These are phyloP conservation scores for Coriolopsis trogii DNA, from an alignment of 1,284 basidiomycete genomes.

Conservation along the genomic window DNA sequence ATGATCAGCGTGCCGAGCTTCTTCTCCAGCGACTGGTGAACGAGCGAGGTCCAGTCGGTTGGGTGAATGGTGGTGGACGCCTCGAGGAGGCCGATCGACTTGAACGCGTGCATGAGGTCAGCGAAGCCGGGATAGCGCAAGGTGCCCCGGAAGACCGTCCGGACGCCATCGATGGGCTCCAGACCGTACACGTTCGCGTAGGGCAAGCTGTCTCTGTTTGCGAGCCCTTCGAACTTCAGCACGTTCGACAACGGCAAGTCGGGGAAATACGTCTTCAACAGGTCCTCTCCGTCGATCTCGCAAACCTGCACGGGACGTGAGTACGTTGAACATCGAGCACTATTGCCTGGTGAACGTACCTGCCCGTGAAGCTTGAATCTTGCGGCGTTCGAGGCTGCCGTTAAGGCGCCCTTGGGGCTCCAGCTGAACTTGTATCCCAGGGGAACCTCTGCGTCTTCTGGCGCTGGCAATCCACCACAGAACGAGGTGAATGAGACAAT, in stretches of 20 bases:
- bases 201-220: slow-evolving; percentile 85
- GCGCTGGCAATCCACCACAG: slow-evolving; percentile 91
- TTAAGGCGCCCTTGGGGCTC: slow-evolving; percentile 88
- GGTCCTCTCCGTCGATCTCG: slow-evolving; percentile 54
- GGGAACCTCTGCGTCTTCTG: slow-evolving; percentile 67
- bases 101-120: slow-evolving; percentile 75
- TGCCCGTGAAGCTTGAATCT: slow-evolving; percentile 64
- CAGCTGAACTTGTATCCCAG: slow-evolving; percentile 96
- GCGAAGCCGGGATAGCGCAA: slow-evolving; percentile 91
- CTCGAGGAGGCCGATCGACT: slow-evolving; percentile 74
- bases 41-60: slow-evolving; percentile 48
- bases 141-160: slow-evolving; percentile 85
- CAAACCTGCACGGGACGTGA: slow-evolving; percentile 42
- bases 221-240: slow-evolving; percentile 82
- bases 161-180: slow-evolving; percentile 48
- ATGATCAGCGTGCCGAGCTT: slow-evolving; percentile 33
- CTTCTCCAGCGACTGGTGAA: slow-evolving; percentile 39
- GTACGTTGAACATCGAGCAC: too few species aligned
- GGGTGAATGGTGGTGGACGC: slow-evolving; percentile 40
- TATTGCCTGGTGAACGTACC: slow-evolving; percentile 44
- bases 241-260: slow-evolving; percentile 69
- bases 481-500: slow-evolving; percentile 88
- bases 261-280: slow-evolving; percentile 66
- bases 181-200: slow-evolving; percentile 81
- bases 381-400: slow-evolving; percentile 82